Evolutionary conservation across 306 rosid species (phyloP).

Genomic region (Vigna mungo): DNA sequence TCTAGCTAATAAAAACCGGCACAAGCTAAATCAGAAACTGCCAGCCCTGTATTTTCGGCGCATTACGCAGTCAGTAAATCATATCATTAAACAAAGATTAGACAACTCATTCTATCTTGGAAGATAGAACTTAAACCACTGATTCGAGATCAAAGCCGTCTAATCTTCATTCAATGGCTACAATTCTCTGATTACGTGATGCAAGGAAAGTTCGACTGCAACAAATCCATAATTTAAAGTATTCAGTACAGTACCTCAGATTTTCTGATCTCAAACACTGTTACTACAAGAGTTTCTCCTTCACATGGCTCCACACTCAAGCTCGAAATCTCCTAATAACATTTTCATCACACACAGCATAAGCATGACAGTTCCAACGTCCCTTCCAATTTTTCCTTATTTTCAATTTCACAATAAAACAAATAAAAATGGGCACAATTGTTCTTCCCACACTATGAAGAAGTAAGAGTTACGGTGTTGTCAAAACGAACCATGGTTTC

Average conservation of each 20-base stretch:
- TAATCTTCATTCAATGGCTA: background rate
- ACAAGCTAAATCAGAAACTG: conserved; percentile 17
- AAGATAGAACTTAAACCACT: background rate
- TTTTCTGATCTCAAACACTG: conserved; percentile 82
- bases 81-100: no score
- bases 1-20: conserved; percentile 30
- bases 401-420: background rate
- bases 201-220: background rate
- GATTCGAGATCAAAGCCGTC: background rate
- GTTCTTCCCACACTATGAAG: background rate
- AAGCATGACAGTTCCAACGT: background rate
- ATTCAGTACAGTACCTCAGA: conserved; percentile 62
- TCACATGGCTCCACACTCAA: conserved; percentile 86
- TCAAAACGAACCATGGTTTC: conserved; percentile 76
- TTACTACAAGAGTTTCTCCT: conserved; percentile 76
- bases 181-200: background rate
- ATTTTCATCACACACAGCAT: conserved; percentile 28
- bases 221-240: conserved; percentile 27
- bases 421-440: background rate
- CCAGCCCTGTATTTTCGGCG: background rate
- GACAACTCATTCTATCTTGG: no score
- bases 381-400: background rate
- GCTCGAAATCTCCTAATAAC: conserved; percentile 84
- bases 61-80: background rate
- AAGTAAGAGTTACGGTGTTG: background rate